Percentiles rank a stretch among this genome's conserved stretches.
These are phyloP conservation scores for Nothophoma quercina DNA, from an alignment of 2,329 filamentous ascomycete species.

Conservation along the genomic window DNA sequence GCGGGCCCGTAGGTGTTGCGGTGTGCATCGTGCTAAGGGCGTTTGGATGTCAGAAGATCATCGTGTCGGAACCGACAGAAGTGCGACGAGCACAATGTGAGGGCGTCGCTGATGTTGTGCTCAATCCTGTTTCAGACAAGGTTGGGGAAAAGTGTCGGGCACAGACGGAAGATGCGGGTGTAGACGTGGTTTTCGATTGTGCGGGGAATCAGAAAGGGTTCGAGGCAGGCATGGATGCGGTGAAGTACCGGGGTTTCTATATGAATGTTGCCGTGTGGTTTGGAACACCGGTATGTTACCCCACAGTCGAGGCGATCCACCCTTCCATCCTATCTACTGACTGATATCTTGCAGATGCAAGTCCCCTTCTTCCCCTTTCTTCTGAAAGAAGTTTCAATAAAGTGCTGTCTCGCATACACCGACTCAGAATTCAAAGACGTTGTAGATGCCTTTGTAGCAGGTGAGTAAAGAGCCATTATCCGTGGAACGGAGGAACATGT, in stretches of 20 bases:
- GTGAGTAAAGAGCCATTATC: conserved; percentile 20
- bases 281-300: conserved; percentile 32
- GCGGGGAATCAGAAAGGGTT: conserved; percentile 43
- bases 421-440: conserved; percentile 44
- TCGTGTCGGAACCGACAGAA: conserved; percentile 36
- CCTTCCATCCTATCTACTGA: background rate
- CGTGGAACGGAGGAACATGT: too few species aligned
- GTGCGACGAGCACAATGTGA: conserved; percentile 30
- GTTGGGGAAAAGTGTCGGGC: conserved; percentile 39
- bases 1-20: conserved; percentile 40
- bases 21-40: conserved; percentile 29
- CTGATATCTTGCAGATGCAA: conserved; percentile 30
- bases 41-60: conserved; percentile 30
- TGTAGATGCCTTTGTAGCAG: conserved; percentile 42
- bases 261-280: conserved; percentile 48
- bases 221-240: conserved; percentile 39
- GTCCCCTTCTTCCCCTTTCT: conserved; percentile 37
- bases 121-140: conserved; percentile 37
- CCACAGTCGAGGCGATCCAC: background rate
- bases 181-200: conserved; percentile 47
- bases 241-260: conserved; percentile 38
- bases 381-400: conserved; percentile 41
- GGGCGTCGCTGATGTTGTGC: conserved; percentile 33
- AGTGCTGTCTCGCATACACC: conserved; percentile 41
- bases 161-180: conserved; percentile 39